A percentile compares a stretch with the other conserved stretches of the same genome.
These are phyloP conservation scores for Blastomyces silverae DNA, from an alignment of 2,329 filamentous ascomycete species.

Conservation along the genomic window DNA sequence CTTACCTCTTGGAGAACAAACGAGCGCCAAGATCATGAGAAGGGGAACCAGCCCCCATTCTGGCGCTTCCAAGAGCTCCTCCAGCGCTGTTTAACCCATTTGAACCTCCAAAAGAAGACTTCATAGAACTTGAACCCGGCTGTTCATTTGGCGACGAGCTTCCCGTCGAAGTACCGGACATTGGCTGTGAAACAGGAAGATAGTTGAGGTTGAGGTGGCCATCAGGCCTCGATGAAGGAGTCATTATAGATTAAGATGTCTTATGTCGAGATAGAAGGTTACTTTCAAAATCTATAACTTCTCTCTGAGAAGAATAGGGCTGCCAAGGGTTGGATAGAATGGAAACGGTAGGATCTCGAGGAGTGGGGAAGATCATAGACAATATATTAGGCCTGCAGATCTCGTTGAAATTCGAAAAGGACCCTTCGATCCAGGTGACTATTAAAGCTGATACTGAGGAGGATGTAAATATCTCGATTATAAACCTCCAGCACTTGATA, in stretches of 20 bases:
- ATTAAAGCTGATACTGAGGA: constrained; percentile 7
- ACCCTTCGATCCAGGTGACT: background rate
- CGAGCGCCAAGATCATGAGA: constrained; percentile 81
- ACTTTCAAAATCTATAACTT: constrained; percentile 14
- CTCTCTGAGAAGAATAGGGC: constrained; percentile 15
- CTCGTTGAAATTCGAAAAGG: background rate
- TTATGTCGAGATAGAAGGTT: constrained; percentile 8
- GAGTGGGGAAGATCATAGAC: constrained; percentile 2
- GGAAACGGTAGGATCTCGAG: background rate
- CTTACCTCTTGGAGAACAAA: constrained; percentile 88
- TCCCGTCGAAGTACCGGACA: constrained; percentile 72
- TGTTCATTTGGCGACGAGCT: constrained; percentile 75
- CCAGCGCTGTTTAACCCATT: constrained; percentile 52
- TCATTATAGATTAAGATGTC: constrained; percentile 76
- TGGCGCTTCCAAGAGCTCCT: constrained; percentile 49
- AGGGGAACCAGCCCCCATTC: constrained; percentile 90
- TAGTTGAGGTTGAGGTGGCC: constrained; percentile 77
- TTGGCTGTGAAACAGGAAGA: constrained; percentile 60
- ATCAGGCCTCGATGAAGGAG: constrained; percentile 70
- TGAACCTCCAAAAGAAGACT: constrained; percentile 66
- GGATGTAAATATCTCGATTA: constrained; percentile 3
- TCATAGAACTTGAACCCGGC: constrained; percentile 54
- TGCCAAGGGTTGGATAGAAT: background rate
- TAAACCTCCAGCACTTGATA: constrained; percentile 1
- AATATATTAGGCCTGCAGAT: constrained; percentile 2